Evolutionary conservation across 306 rosid species (phyloP).

Genomic region (Argentina anserina): DNA sequence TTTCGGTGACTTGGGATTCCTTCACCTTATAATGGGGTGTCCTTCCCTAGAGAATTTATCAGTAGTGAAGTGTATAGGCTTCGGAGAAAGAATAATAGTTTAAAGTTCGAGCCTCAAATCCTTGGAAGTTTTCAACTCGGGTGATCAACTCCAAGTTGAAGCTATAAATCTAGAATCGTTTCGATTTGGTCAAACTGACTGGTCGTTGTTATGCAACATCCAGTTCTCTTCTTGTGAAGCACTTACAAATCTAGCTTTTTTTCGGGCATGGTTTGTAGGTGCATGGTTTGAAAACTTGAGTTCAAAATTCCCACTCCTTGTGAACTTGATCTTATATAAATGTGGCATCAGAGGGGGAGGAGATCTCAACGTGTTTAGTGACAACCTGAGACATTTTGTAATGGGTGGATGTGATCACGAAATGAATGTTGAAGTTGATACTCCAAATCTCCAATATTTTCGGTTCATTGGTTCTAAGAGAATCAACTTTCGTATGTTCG

Average conservation of each 20-base stretch:
- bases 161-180: neutral
- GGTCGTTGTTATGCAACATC: neutral
- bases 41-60: neutral
- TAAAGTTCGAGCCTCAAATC: neutral
- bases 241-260: neutral
- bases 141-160: neutral
- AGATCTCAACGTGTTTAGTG: neutral
- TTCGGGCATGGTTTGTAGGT: neutral
- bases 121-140: neutral
- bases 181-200: neutral
- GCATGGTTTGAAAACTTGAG: neutral
- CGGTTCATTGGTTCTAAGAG: neutral
- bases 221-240: neutral
- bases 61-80: neutral
- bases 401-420: neutral
- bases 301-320: neutral
- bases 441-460: neutral
- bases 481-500: neutral
- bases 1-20: neutral
- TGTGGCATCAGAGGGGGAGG: neutral
- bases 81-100: neutral
- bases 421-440: neutral
- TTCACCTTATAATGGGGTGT: neutral
- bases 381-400: neutral
- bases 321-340: neutral